Base-by-base conservation (phyloP, 2,329 filamentous ascomycete species). In the Fusarium xyrophilum region DNA sequence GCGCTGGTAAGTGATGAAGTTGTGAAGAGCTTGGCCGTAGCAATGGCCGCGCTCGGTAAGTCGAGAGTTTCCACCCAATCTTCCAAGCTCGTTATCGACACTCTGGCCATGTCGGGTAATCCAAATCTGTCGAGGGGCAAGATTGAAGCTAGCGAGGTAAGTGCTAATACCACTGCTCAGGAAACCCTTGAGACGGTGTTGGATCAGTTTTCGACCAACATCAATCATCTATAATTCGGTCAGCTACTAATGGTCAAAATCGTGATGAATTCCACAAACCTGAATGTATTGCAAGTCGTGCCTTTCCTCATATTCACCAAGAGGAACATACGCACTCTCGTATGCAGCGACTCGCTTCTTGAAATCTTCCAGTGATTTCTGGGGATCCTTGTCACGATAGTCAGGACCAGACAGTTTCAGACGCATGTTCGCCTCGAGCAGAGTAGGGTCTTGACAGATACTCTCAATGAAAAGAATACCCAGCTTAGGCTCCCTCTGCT, bases 401-500 rank as follows among this genome's bases (percentile, higher is more conserved):
- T 99, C 96, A 0, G 96, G 96, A 1, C 96, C 96, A 6, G 93
- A 96, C 10, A 98, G 88, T 83, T 98, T 98, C 66, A 98, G 83
- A 30, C 95, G 93, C 93, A 98, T 98, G 76, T 98, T 98, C 21
- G 94, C 93, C 79, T 98, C 94, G 38, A 98, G 84, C 28, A 98
- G 83, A 78, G 88, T 88, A 62, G 92, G 85, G 72, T 98, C 94
- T 64, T 93, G 86, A 79, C 96, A 99, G 54, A 96, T 91, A 74
- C 93, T 97, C 82, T 99, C 96, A 30, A 99, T 91, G 78, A 98
- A 99, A 14, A 99, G 83, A 21, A 99, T 93, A 33, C 95, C 95
- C 25, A 99, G 84, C 63, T 92, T 91, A 4, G 95, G 93, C 71
- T 96, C 95, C 54, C 92, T 88, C 54, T 89, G 82, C 73, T 92